These are phyloP conservation scores for Cladosporium oxysporum DNA, from an alignment of 2,329 filamentous ascomycete species.

Conservation along the genomic window DNA sequence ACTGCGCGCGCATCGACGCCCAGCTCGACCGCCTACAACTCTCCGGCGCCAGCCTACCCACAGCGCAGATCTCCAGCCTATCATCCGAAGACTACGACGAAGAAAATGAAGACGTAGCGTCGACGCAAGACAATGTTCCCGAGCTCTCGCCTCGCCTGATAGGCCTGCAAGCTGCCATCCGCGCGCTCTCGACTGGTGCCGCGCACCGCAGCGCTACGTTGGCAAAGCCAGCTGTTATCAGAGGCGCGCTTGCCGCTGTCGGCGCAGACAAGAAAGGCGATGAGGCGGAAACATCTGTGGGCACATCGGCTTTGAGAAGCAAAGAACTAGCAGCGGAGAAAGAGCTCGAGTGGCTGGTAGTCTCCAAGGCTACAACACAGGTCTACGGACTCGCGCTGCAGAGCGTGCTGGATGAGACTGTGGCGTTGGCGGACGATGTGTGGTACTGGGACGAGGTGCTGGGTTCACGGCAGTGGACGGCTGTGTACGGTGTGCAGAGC, in stretches of 20 bases:
- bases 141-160: conserved; percentile 31
- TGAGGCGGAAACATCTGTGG: conserved; percentile 17
- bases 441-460: conserved; percentile 96
- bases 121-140: background rate
- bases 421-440: conserved; percentile 80
- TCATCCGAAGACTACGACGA: background rate
- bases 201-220: conserved; percentile 23
- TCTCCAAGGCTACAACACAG: conserved; percentile 90
- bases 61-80: conserved; percentile 1
- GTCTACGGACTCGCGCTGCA: conserved; percentile 79
- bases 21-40: conserved; percentile 61
- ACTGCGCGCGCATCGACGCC: conserved; percentile 58
- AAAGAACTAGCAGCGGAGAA: conserved; percentile 58
- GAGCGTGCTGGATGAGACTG: conserved; percentile 77
- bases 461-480: conserved; percentile 74
- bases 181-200: conserved; percentile 30
- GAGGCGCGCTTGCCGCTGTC: conserved; percentile 9
- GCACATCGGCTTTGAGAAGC: conserved; percentile 21
- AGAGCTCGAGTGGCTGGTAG: conserved; percentile 86
- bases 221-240: conserved; percentile 7
- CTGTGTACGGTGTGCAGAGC: conserved; percentile 82
- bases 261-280: conserved; percentile 21
- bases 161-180: conserved; percentile 36
- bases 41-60: conserved; percentile 25
- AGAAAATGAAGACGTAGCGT: background rate